These are phyloP conservation scores for Fusarium marasasianum DNA, from an alignment of 2,329 filamentous ascomycete genomes.

Conservation along the genomic window DNA sequence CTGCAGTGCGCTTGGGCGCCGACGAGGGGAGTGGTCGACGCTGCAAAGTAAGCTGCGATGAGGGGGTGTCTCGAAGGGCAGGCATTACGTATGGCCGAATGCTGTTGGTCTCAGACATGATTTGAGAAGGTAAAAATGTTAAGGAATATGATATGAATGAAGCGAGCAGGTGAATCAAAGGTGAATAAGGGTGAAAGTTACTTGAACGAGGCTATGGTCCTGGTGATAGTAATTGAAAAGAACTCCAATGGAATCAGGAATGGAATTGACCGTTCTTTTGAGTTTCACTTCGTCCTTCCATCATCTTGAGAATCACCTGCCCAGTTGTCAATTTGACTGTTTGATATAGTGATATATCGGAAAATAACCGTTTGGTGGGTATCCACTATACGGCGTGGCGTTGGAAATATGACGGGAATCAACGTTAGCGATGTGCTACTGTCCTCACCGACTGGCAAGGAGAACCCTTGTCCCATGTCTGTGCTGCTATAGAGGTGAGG, in stretches of 20 bases:
- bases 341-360: neutral
- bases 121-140: rapidly evolving
- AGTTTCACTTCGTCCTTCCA: neutral
- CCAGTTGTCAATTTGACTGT: neutral
- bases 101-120: neutral
- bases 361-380: neutral
- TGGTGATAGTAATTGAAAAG: neutral
- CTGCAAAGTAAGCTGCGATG: neutral
- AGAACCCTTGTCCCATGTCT: too few species aligned
- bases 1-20: neutral
- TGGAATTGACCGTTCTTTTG: neutral
- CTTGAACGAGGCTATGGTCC: neutral
- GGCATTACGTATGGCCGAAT: neutral
- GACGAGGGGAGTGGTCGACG: neutral
- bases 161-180: neutral
- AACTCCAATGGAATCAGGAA: neutral
- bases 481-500: neutral
- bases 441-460: neutral
- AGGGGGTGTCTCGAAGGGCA: neutral
- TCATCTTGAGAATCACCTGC: neutral
- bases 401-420: neutral
- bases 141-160: too few species aligned
- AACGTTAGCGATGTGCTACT: neutral
- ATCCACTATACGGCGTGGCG: neutral
- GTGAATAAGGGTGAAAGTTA: neutral